Base-by-base conservation (phyloP, 2,329 filamentous ascomycete species). In the Xylaria digitata region DNA sequence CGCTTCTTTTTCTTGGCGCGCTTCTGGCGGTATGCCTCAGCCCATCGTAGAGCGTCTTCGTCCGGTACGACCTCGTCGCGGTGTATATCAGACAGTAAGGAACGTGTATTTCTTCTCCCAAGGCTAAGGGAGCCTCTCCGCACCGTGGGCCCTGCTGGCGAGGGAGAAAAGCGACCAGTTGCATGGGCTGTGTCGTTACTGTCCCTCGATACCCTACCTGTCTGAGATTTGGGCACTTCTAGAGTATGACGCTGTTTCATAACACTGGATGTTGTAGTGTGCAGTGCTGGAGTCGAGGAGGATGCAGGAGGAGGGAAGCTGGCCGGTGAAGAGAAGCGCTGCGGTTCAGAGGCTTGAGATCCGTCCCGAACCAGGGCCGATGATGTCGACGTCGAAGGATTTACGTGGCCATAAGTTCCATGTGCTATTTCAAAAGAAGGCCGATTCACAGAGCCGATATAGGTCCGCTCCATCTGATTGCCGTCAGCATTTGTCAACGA, bases 11-110 rank as follows among this genome's bases (percentile, higher is more conserved):
- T 96, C 79, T 91, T 96, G 7, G 94, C 94, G 70, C 95, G 86
- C 81, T 96, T 97, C 77, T 97, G 93, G 74, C 93, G 90, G 75
- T 97, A 94, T 43, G 92, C 92, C 79, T 99, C 96, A 34, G 96
- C 92, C 93, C 94, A 98, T 63, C 94, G 88, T 65, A 92, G 86
- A 43, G 95, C 94, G 76, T 98, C 95, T 74, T 97, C 95, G 76
- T 98, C 95, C 19, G 91, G 92, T 2, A 90, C 85, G 21, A 94
- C 83, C 73, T 97, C 95, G 72, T 98, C 95, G 42, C 93, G 85
- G 55, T 92, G 90, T 74, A 90, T 83, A 74, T 98, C 94, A 1
- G 93, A 96, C 74, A 94, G 90, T 75, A 96, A 88, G 6, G 93
- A 96, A 69, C 93, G 87, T 26, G 95, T 97, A 67, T 90, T 90